Base-by-base conservation (phyloP, 2,329 filamentous ascomycete genomes). In the Fusarium praegraminearum region DNA sequence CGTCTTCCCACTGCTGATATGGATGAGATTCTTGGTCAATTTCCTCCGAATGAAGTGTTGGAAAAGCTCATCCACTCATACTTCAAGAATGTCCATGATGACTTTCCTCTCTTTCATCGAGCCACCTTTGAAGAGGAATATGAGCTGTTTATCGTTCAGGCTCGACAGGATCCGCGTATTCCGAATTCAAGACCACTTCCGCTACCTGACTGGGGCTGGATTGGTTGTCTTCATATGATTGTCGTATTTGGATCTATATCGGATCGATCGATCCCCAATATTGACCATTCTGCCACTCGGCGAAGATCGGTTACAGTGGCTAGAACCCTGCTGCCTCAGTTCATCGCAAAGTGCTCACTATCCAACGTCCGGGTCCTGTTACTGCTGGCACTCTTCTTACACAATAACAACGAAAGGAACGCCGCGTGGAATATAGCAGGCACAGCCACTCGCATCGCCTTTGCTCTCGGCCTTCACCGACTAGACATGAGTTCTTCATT, bases 381-480 rank as follows among this genome's bases (percentile, higher is more conserved):
- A 0, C 16, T 72, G 2, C 47, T 72, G 38, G 67, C 78, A 1
- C 53, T 80, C 2, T 81, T 80, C 47, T 60, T 80, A 2, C 79
- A 81, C 45, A 81, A 81, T 36, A 78, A 79, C 36, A 79, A 80
- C 56, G 79, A 81, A 50, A 69, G 79, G 9, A 81, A 81, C 32
- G 79, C 78, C 2, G 77, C 78, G 0, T 79, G 78, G 78, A 79
- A 79, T 20, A 70, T 78, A 0, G 73, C 75, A 1, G 78, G 78
- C 4, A 76, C 78, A 3, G 78, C 78, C 1, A 79, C 73, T 5
- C 67, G 78, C 1, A 74, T 79, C 20, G 70, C 75, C 2, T 79
- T 78, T 9, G 78, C 78, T 0, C 71, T 79, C 2, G 78, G 77
- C 0, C 71, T 79, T 9, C 78, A 79, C 38, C 65, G 77, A 24